Evolutionary conservation across 192 early-diverging fungal species (phyloP), one percentile per base, ranked within the genome.

Genomic region (Coemansia sp.): DNA sequence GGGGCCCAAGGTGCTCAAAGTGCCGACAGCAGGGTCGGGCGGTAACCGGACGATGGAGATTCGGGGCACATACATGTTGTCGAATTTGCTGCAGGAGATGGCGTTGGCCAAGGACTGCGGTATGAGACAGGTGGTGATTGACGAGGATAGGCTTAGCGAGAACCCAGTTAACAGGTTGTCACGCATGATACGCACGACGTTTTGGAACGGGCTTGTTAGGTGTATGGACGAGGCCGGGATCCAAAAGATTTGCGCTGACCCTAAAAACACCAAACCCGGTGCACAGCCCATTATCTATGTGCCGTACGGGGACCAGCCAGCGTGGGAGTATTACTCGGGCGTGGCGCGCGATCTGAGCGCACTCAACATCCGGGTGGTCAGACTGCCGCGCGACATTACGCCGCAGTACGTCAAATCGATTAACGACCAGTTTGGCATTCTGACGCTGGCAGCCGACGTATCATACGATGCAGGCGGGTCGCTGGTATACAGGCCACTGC

Each of bases 141-240:
- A 93, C 72, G 93, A 97, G 74, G 87, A 87, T 19, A 82, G 93
- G 2, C 78, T 99, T 19, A 94, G 88, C 67, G 95, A 98, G 75
- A 97, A 98, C 67, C 97, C 97, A 0, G 87, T 98, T 19, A 88
- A 93, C 58, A 86, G 95, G 1, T 69, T 99, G 41, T 84, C 86
- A 36, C 84, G 97, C 18, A 89, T 97, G 85, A 95, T 99, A 65
- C 85, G 88, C 60, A 89, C 85, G 56, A 84, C 90, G 26, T 99
- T 99, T 67, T 99, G 97, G 97, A 93, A 98, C 70, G 94, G 91
- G 0, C 74, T 99, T n/a, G 95, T 94, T 14, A 81, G 91, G 35
- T 85, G 89, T 64, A 91, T 93, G 63, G 91, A 92, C 70, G 85
- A 85, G 43, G 76, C 86, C 27, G 94, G 95, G 18, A 79, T 99